A percentile compares a stretch with the other conserved stretches of the same genome.
phyloP scores from a whole-genome alignment of 2,329 filamentous ascomycete genomes.

The Fusarium phyllophilum region DNA sequence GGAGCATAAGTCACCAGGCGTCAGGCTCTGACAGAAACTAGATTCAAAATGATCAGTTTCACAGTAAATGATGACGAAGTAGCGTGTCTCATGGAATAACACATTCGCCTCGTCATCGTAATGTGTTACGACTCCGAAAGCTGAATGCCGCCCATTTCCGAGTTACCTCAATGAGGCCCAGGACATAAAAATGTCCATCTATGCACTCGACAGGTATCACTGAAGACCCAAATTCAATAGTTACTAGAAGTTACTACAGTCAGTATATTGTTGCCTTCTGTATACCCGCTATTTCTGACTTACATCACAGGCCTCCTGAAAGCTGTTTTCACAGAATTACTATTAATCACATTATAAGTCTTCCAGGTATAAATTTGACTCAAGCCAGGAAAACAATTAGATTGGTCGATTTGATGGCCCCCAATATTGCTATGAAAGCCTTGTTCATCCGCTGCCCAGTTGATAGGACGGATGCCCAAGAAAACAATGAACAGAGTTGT shows the following conservation, averaged over 20 bases:
- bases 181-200: constrained; percentile 24
- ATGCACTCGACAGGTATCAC: not conserved
- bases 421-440: not conserved
- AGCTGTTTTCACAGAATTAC: not conserved
- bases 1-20: constrained; percentile 18
- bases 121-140: not conserved
- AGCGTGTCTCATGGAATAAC: not conserved
- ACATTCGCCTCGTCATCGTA: constrained; percentile 5
- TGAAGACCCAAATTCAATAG: not conserved
- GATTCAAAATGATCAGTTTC: not conserved
- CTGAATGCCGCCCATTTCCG: not conserved
- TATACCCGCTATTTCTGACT: not conserved
- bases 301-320: not conserved
- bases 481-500: constrained; percentile 2
- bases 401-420: not conserved
- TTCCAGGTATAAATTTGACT: not conserved
- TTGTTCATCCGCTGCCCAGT: not conserved
- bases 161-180: not conserved
- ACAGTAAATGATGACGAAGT: not conserved
- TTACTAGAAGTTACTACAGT: not conserved
- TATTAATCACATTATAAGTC: constrained; percentile 1
- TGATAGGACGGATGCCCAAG: not conserved
- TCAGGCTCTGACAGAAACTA: not conserved
- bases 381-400: not conserved
- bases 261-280: not conserved